These are phyloP conservation scores for Debaryomyces castellii DNA, from an alignment of 805 yeast genomes.

Conservation along the genomic window DNA sequence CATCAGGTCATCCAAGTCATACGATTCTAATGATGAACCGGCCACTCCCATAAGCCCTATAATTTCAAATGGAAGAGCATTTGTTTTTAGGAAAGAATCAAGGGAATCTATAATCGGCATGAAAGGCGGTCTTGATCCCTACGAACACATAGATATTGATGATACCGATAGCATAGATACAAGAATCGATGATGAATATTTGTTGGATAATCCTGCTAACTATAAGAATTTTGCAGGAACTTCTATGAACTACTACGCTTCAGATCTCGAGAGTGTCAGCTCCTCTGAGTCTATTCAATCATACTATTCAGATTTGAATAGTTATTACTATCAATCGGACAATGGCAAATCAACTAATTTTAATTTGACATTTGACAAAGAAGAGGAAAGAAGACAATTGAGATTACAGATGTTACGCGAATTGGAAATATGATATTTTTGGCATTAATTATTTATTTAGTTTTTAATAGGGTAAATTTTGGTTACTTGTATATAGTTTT, in stretches of 20 bases:
- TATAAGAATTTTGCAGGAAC: slow-evolving; percentile 25
- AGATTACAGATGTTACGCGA: slow-evolving; percentile 38
- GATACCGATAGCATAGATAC: slow-evolving; percentile 5
- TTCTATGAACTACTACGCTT: slow-evolving; percentile 12
- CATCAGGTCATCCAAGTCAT: slow-evolving; percentile 3
- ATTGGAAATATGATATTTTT: slow-evolving; percentile 17
- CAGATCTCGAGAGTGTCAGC: slow-evolving; percentile 17
- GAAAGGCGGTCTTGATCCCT: not conserved
- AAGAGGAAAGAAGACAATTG: slow-evolving; percentile 37
- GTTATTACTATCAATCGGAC: slow-evolving; percentile 14
- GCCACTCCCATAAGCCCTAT: not conserved
- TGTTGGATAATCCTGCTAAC: slow-evolving; percentile 20
- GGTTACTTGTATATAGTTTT: not conserved
- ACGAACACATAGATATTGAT: not conserved
- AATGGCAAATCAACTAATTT: slow-evolving; percentile 10
- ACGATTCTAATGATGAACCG: not conserved
- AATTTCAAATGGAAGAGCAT: not conserved
- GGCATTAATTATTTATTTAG: not conserved
- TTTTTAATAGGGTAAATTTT: not conserved
- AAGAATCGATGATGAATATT: slow-evolving; percentile 28
- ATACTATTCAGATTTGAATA: slow-evolving; percentile 9
- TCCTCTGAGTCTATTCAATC: slow-evolving; percentile 25
- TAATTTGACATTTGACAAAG: slow-evolving; percentile 21
- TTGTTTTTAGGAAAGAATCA: not conserved
- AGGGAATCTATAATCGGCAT: not conserved